Conservation (phyloP, 176 grass and related monocot species). For the barley (Hordeum vulgare) region MorexV3_pseudomolecules_assembly NC_058523.1:80194499-80194998, state of each 20-base stretch:
- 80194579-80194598: background rate
- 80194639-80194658: background rate
- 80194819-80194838: too few relatives aligned
- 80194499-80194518: background rate
- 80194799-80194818: background rate
- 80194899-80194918: background rate
- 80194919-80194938: background rate
- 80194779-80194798: background rate
- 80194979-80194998: background rate
- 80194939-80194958: background rate
- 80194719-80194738: background rate
- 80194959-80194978: background rate
- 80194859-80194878: background rate
- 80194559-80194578: background rate
- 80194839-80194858: background rate
- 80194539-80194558: background rate
- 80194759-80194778: background rate
- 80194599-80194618: background rate
- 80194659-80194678: background rate
- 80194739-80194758: too few relatives aligned
- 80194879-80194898: background rate
- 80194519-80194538: background rate
- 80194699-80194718: background rate
- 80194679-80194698: background rate
- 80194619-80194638: slow-evolving; percentile 21